Base-by-base conservation (phyloP, 495 filamentous ascomycete species). In the Mytilinidion resinicola region DNA sequence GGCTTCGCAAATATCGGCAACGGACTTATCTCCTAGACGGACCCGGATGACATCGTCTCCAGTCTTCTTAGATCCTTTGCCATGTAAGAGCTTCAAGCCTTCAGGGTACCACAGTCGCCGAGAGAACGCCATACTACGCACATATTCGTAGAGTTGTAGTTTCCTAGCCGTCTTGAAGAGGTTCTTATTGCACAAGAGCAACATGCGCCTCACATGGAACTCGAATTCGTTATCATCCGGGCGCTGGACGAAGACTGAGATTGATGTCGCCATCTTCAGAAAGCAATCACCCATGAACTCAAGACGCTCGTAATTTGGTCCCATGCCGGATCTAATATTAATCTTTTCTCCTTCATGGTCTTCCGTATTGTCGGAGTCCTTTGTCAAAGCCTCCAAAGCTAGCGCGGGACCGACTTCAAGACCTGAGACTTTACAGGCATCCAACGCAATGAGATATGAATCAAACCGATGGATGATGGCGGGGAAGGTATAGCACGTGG, bases 1-100 rank as follows among this genome's bases (percentile, higher is more conserved):
- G 3, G 93, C 93, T 70, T 98, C 93, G 57, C 90, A 96, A 17
- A 98, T 91, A 74, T 98, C 93, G n/a, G 93, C 93, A 68, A 96
- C 87, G 4, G 89, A 85, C 72, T 98, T 98, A 67, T 96, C 88
- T 3, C 82, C 87, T 6, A 98, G 80, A 0, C 73, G 67, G 64
- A 96, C 92, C 19, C 74, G 78, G n/a, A 72, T 67, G 20, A 71
- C 68, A 56, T 81, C 74, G 7, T 74, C 77, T 20, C 71, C 70
- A 20, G 78, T 80, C 15, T 79, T 84, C 4, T 76, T 77, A 19
- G 73, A 70, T 14, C 83, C 79, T 55, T 84, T 86, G 6, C 86
- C 86, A 53, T 78, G 68, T 1, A 85, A 71, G 19, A 87, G 74
- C 39, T 74, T 79, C 53, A 95, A 75, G 1, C 88, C 88, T 57